Evolutionary conservation across 164 flowering plant species (phyloP).

Genomic region (Brasenia schreberi): DNA sequence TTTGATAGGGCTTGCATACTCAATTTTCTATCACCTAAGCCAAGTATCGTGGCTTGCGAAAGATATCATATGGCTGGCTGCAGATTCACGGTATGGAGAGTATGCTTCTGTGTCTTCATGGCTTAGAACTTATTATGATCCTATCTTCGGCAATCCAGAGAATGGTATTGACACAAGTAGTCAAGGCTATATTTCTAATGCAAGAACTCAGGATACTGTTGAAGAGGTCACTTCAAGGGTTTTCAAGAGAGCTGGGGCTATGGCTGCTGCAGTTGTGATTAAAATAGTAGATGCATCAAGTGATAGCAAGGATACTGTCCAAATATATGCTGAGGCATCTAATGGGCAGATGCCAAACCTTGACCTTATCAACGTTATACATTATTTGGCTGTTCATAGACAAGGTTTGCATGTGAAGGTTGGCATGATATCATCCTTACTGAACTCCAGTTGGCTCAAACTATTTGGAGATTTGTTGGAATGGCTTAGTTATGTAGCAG

Average conservation of each 20-base stretch:
- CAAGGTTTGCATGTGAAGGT: slow-evolving; percentile 74
- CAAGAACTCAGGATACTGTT: slow-evolving; percentile 7
- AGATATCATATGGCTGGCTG: slow-evolving; percentile 89
- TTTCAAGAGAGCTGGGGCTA: slow-evolving; percentile 86
- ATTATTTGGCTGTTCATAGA: slow-evolving; percentile 77
- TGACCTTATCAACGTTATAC: slow-evolving; percentile 82
- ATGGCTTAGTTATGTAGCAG: slow-evolving; percentile 42
- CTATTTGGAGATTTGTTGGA: slow-evolving; percentile 47
- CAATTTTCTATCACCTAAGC: slow-evolving; percentile 64
- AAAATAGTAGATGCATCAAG: slow-evolving; percentile 45
- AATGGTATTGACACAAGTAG: slow-evolving; percentile 17
- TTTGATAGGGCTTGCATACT: slow-evolving; percentile 61
- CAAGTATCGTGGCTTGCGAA: slow-evolving; percentile 92
- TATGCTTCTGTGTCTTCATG: slow-evolving; percentile 71
- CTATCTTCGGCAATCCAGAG: slow-evolving; percentile 23
- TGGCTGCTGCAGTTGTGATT: slow-evolving; percentile 92
- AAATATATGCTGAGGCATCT: slow-evolving; percentile 85
- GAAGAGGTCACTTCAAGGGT: slow-evolving; percentile 16
- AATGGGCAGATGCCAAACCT: slow-evolving; percentile 99
- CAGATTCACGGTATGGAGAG: slow-evolving; percentile 83
- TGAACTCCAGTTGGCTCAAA: slow-evolving; percentile 41
- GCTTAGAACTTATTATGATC: slow-evolving; percentile 76
- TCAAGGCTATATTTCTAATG: slow-evolving; percentile 8
- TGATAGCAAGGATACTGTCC: slow-evolving; percentile 38
- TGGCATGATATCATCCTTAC: slow-evolving; percentile 40